A percentile compares a stretch with the other conserved stretches of the same genome.
Evolutionary conservation across 345 rosid genomes (phyloP).

Genomic region (Erodium maritimum): DNA sequence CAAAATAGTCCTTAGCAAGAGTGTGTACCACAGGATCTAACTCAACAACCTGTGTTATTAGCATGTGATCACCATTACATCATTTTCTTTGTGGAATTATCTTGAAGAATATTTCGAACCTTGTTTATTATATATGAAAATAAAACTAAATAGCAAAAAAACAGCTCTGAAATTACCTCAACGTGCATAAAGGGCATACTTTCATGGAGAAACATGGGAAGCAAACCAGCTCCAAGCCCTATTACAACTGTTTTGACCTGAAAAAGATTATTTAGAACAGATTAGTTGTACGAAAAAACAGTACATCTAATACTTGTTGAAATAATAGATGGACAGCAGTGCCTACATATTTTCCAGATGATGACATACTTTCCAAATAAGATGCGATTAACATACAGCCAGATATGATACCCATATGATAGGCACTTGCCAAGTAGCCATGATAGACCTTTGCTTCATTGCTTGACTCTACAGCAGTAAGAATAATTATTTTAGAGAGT

Average conservation of each 20-base stretch:
- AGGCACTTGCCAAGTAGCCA: conserved; percentile 79
- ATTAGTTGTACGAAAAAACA: not conserved
- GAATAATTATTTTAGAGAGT: conserved; percentile 1
- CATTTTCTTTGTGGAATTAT: conserved; percentile 1
- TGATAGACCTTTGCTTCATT: conserved; percentile 45
- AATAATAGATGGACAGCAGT: conserved; percentile 3
- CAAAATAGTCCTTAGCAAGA: conserved; percentile 65
- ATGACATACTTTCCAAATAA: conserved; percentile 47
- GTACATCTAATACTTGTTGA: not conserved
- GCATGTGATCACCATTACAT: conserved; percentile 5
- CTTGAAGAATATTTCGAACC: conserved; percentile 5
- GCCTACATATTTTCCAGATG: conserved; percentile 42
- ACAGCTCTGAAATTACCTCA: conserved; percentile 38
- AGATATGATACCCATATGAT: conserved; percentile 75
- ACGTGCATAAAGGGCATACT: conserved; percentile 45
- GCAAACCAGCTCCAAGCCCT: conserved; percentile 95
- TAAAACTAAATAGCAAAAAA: not conserved
- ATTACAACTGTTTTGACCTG: conserved; percentile 71
- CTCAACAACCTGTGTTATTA: conserved; percentile 61
- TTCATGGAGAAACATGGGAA: conserved; percentile 86
- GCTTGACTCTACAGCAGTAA: conserved; percentile 27
- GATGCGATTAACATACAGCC: conserved; percentile 69
- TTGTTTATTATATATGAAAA: too few relatives aligned
- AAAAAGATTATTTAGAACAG: conserved; percentile 1
- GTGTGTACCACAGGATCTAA: conserved; percentile 49